A percentile compares a stretch with the other conserved stretches of the same genome.
Evolutionary conservation across 2,329 filamentous ascomycete genomes (phyloP).

Genomic region (Colletotrichum cordylinicola): DNA sequence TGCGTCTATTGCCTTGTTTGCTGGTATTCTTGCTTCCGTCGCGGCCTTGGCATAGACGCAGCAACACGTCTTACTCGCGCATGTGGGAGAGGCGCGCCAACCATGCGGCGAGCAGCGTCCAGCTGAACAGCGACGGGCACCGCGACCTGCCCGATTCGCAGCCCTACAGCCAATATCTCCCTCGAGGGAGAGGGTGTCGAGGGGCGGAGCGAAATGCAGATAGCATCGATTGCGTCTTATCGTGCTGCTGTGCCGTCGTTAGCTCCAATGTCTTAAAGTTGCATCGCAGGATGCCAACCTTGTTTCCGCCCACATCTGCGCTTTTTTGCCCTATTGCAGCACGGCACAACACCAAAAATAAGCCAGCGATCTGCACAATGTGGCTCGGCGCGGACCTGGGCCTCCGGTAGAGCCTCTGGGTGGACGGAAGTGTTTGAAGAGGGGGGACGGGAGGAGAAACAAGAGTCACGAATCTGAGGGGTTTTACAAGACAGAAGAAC

Average conservation of each 20-base stretch:
- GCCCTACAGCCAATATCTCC: neutral
- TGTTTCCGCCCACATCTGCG: neutral
- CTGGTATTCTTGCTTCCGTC: neutral
- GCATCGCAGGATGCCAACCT: neutral
- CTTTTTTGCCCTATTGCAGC: neutral
- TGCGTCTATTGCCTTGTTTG: neutral
- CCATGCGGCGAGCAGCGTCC: neutral
- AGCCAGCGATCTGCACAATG: neutral
- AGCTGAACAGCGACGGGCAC: neutral
- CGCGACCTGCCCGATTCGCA: constrained; percentile 9
- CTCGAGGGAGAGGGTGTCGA: neutral
- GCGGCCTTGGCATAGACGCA: constrained; percentile 1
- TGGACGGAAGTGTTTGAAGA: neutral
- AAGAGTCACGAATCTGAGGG: neutral
- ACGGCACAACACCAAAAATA: neutral
- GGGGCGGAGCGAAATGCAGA: neutral
- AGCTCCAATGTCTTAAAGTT: neutral
- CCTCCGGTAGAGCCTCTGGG: neutral
- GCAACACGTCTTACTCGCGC: neutral
- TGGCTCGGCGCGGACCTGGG: neutral
- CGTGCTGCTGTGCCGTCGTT: neutral
- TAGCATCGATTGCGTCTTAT: neutral
- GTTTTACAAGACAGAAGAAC: neutral
- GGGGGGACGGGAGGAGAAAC: neutral
- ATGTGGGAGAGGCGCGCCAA: neutral